Evolutionary conservation across 2,329 filamentous ascomycete species (phyloP), one percentile per base, ranked within the genome.

Genomic region (Ophioceras dolichostomum): DNA sequence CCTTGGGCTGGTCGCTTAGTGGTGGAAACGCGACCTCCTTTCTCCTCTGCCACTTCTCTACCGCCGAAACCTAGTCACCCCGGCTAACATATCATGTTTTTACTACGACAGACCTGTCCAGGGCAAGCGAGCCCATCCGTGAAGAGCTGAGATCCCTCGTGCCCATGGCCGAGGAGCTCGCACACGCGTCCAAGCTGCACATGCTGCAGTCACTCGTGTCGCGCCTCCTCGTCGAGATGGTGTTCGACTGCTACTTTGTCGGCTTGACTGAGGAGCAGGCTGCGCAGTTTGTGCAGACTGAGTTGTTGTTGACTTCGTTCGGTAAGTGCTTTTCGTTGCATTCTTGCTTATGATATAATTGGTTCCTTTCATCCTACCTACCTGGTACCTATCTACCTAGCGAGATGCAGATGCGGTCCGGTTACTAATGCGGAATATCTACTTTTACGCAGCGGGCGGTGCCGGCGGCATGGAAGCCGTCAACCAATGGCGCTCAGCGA

Each of bases 401-500:
- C n/a, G n/a, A n/a, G n/a, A n/a, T n/a, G n/a, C n/a, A n/a, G n/a
- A n/a, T n/a, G n/a, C n/a, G n/a, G n/a, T n/a, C n/a, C n/a, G n/a
- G n/a, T n/a, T n/a, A n/a, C n/a, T n/a, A n/a, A n/a, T n/a, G n/a
- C n/a, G n/a, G n/a, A n/a, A n/a, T n/a, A n/a, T n/a, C n/a, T n/a
- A n/a, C n/a, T n/a, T n/a, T n/a, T n/a, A n/a, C n/a, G n/a, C n/a
- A n/a, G n/a, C n/a, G n/a, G n/a, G n/a, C n/a, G n/a, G n/a, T n/a
- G n/a, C n/a, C n/a, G n/a, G 39, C 38, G 47, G 43, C 43, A 30
- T 38, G 6, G 47, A 45, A 30, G 38, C 67, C 21, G 64, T 77
- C 43, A 80, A 79, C 50, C 70, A 76, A 49, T 82, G 77, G 77
- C 73, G 78, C 28, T 73, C 76, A 5, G 62, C 66, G n/a, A 82